Evolutionary conservation across 2,329 filamentous ascomycete genomes (phyloP).

Genomic region (Aureobasidium zeae): DNA sequence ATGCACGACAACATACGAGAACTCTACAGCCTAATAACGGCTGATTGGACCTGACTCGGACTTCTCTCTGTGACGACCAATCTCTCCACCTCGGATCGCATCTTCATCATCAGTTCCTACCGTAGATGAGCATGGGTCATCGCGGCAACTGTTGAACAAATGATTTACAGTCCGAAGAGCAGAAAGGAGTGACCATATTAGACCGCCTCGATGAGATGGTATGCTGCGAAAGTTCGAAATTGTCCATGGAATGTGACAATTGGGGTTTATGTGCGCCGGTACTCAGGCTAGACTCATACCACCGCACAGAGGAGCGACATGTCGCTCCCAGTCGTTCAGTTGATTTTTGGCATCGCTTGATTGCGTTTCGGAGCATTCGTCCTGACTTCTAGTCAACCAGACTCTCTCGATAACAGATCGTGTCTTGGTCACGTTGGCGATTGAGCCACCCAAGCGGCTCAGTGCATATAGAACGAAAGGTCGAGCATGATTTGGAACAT

Average conservation of each 20-base stretch:
- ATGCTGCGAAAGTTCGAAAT: too few relatives aligned
- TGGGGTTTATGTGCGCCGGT: not conserved
- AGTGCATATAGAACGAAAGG: constrained; percentile 34
- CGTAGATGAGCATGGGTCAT: constrained; percentile 27
- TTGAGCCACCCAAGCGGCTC: constrained; percentile 34
- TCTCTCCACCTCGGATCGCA: constrained; percentile 18
- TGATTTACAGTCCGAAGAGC: constrained; percentile 29
- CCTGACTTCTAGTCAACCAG: constrained; percentile 38
- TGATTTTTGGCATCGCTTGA: constrained; percentile 20
- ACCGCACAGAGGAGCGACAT: constrained; percentile 35
- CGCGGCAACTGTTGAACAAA: constrained; percentile 22
- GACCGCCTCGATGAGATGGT: constrained; percentile 32
- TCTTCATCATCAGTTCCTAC: constrained; percentile 28
- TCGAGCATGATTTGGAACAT: constrained; percentile 27
- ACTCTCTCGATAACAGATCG: constrained; percentile 40
- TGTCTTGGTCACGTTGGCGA: constrained; percentile 38
- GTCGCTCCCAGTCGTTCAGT: constrained; percentile 36
- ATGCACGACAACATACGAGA: not conserved
- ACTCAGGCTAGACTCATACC: constrained; percentile 35
- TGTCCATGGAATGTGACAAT: not conserved
- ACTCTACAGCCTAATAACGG: constrained; percentile 2
- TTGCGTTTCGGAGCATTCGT: constrained; percentile 16
- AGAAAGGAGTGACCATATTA: constrained; percentile 27
- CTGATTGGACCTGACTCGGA: constrained; percentile 4
- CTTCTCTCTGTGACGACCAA: constrained; percentile 15